These are phyloP conservation scores for Cerioporus squamosus DNA, from an alignment of 1,284 basidiomycete genomes.

Conservation along the genomic window DNA sequence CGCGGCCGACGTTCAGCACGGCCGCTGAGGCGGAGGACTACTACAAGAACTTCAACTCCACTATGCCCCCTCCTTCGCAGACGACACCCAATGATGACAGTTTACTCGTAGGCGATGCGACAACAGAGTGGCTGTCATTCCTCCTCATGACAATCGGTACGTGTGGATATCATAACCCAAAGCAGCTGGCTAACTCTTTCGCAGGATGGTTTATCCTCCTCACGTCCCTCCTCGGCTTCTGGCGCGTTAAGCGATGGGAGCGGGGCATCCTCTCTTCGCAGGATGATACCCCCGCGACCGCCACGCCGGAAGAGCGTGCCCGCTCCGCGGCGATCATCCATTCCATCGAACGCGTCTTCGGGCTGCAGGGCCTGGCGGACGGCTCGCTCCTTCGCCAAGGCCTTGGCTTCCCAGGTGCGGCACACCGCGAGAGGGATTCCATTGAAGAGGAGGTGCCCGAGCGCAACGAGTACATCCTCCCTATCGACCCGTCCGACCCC, in stretches of 20 bases:
- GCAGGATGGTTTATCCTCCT: slow-evolving; percentile 90
- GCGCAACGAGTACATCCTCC: slow-evolving; percentile 44
- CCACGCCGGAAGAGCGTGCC: slow-evolving; percentile 30
- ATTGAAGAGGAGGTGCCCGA: slow-evolving; percentile 27
- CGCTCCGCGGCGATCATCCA: slow-evolving; percentile 26
- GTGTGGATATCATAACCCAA: no score
- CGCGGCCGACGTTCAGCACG: slow-evolving; percentile 44
- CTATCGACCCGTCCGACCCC: slow-evolving; percentile 48
- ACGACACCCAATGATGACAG: slow-evolving; percentile 15
- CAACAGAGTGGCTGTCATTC: slow-evolving; percentile 90
- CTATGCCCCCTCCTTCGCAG: slow-evolving; percentile 25
- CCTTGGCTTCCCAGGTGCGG: slow-evolving; percentile 51
- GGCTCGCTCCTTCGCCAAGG: slow-evolving; percentile 47
- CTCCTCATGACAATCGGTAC: slow-evolving; percentile 89
- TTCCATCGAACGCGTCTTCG: slow-evolving; percentile 51
- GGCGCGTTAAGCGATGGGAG: slow-evolving; percentile 91
- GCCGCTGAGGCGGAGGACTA: slow-evolving; percentile 55
- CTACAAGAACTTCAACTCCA: slow-evolving; percentile 40
- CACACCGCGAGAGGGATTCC: slow-evolving; percentile 33
- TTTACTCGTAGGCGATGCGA: slow-evolving; percentile 47
- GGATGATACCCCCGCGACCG: slow-evolving; percentile 26
- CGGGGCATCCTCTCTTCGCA: slow-evolving; percentile 61
- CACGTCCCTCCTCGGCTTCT: slow-evolving; percentile 87
- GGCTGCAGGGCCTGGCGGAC: slow-evolving; percentile 46
- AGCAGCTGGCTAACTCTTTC: background rate